Conservation (phyloP, 768 basidiomycete genomes). For the Albatrellus ellisii region DNA sequence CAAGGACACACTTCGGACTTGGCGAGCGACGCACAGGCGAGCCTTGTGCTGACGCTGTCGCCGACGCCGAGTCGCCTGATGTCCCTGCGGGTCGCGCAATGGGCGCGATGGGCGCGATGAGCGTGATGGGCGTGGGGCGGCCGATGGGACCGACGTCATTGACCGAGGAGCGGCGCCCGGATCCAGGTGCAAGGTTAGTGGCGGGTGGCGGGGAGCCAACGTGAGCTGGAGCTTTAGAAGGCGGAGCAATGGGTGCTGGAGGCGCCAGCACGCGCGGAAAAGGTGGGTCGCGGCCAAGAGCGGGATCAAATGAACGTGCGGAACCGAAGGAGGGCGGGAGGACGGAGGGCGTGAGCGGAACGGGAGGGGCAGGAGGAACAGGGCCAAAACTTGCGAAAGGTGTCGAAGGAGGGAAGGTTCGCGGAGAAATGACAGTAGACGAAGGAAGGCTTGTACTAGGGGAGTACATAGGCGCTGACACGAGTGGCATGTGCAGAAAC, state of each 20-base stretch:
- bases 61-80: conserved; percentile 34
- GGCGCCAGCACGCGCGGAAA: conserved; percentile 22
- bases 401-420: conserved; percentile 32
- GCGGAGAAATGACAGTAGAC: conserved; percentile 40
- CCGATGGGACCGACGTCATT: conserved; percentile 47
- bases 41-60: no score
- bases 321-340: conserved; percentile 39
- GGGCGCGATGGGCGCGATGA: conserved; percentile 36
- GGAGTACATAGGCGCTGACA: conserved; percentile 26
- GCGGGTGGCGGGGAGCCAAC: conserved; percentile 22
- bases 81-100: conserved; percentile 49
- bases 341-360: conserved; percentile 38
- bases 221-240: conserved; percentile 21
- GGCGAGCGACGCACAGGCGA: conserved; percentile 40
- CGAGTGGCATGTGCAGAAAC: conserved; percentile 21
- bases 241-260: conserved; percentile 41
- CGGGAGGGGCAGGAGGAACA: conserved; percentile 23
- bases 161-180: conserved; percentile 31
- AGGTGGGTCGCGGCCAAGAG: conserved; percentile 31
- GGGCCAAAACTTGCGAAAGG: conserved; percentile 37
- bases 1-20: conserved; percentile 53
- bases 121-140: conserved; percentile 25
- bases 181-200: conserved; percentile 31
- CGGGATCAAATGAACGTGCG: conserved; percentile 38
- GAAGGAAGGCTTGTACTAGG: conserved; percentile 27